Conservation (phyloP, 805 yeast genomes). For the Kockiozyma suomiensis region DNA sequence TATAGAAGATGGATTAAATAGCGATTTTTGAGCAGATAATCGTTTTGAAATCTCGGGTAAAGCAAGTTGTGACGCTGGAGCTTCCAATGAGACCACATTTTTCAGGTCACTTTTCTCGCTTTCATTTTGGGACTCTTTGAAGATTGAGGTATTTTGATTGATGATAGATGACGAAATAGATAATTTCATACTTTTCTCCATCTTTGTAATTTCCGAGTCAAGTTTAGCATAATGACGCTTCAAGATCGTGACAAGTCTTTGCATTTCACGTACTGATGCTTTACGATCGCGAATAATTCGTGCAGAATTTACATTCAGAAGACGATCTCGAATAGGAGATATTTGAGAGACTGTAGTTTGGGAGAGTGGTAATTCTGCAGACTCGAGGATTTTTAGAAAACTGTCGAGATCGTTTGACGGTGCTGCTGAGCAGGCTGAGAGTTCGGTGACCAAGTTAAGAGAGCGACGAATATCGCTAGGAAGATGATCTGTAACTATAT, state of each 20-base stretch:
- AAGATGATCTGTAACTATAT: constrained; percentile 29
- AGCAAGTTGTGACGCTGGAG: constrained; percentile 1
- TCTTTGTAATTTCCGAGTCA: constrained; percentile 9
- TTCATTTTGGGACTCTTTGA: background rate
- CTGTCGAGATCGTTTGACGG: constrained; percentile 11
- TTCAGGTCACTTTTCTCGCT: no score
- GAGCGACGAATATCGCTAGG: constrained; percentile 28
- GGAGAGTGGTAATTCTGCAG: background rate
- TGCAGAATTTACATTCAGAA: background rate
- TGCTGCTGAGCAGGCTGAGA: constrained; percentile 1
- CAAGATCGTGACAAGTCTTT: constrained; percentile 5
- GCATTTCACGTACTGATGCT: constrained; percentile 15
- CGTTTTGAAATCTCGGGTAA: constrained; percentile 1
- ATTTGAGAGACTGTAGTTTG: background rate
- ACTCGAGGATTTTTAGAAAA: background rate
- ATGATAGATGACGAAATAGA: background rate
- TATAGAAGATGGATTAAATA: background rate
- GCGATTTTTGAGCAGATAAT: background rate
- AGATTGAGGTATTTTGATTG: background rate
- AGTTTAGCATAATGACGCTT: constrained; percentile 11
- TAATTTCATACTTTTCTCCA: constrained; percentile 10
- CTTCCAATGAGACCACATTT: background rate
- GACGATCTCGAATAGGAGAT: background rate
- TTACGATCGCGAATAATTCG: constrained; percentile 8
- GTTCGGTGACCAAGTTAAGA: constrained; percentile 11